A percentile compares a stretch with the other conserved stretches of the same genome.
Conservation (phyloP, 2,329 filamentous ascomycete species). For the Lasiodiplodia hormozganensis region DNA sequence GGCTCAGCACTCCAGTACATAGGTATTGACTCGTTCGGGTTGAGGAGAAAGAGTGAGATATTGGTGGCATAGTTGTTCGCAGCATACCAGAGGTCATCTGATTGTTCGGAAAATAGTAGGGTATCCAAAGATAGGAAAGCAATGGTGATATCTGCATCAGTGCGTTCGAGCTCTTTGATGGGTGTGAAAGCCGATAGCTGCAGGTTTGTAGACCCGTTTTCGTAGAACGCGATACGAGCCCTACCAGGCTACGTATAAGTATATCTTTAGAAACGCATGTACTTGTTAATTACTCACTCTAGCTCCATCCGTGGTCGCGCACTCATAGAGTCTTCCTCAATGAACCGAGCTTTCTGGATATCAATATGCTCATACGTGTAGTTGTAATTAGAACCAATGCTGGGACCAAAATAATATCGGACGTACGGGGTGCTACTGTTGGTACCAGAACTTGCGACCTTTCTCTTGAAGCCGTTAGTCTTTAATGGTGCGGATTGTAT, state of each 20-base stretch:
- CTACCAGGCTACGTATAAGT: background rate
- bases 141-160: constrained; percentile 41
- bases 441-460: background rate
- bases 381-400: no score
- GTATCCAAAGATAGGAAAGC: constrained; percentile 40
- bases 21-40: background rate
- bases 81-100: constrained; percentile 42
- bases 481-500: constrained; percentile 30
- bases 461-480: background rate
- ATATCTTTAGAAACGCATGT: no score
- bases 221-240: background rate
- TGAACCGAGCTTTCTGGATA: no score
- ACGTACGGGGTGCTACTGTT: background rate
- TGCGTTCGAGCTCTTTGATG: constrained; percentile 38
- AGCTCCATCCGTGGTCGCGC: no score
- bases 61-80: constrained; percentile 32
- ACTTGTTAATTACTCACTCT: no score
- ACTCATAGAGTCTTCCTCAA: no score
- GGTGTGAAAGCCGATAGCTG: constrained; percentile 30
- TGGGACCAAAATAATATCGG: constrained; percentile 17
- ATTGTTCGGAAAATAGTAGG: constrained; percentile 37
- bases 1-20: constrained; percentile 21
- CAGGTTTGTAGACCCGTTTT: background rate
- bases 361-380: no score
- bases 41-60: background rate